Percentiles rank a stretch among this genome's conserved stretches.
Evolutionary conservation across 1,284 basidiomycete genomes (phyloP).

Genomic region (Pseudozyma sp.): DNA sequence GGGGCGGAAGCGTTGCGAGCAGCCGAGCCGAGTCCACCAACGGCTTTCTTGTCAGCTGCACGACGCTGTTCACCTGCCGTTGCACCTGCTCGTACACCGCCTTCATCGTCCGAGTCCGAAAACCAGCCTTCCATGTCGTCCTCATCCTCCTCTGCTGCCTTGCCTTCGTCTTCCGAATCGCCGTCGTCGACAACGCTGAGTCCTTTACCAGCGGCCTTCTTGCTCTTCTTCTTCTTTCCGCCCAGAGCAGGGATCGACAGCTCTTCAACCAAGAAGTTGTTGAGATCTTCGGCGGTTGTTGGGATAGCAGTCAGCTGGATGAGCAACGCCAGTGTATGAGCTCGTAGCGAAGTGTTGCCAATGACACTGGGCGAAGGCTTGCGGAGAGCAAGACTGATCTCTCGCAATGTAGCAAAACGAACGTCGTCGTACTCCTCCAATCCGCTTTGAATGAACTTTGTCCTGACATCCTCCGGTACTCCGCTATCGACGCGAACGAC

Average conservation of each 20-base stretch:
- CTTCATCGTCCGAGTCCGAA: conserved; percentile 62
- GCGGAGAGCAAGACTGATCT: conserved; percentile 72
- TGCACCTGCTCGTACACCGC: conserved; percentile 62
- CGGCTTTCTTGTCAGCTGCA: conserved; percentile 30
- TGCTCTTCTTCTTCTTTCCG: conserved; percentile 40
- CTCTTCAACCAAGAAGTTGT: conserved; percentile 78
- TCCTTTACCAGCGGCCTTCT: conserved; percentile 30
- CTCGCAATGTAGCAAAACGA: conserved; percentile 91
- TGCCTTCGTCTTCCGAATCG: conserved; percentile 47
- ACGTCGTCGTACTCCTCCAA: conserved; percentile 76
- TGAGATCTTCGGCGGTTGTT: conserved; percentile 79
- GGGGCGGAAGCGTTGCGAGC: conserved; percentile 33
- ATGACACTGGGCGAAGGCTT: conserved; percentile 40
- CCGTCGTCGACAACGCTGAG: conserved; percentile 64
- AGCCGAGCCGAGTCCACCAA: conserved; percentile 32
- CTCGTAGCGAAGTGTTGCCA: conserved; percentile 65
- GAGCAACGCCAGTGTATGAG: conserved; percentile 81
- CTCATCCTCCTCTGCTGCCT: conserved; percentile 53
- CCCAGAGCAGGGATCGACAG: conserved; percentile 69
- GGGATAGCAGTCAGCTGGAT: conserved; percentile 86
- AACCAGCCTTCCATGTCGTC: conserved; percentile 72
- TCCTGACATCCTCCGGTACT: conserved; percentile 55
- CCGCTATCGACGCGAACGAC: conserved; percentile 25
- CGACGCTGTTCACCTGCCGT: conserved; percentile 30
- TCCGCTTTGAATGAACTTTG: conserved; percentile 53